These are phyloP conservation scores for Phytophthora podocarpi DNA, from an alignment of 352 stramenopile species.

Conservation along the genomic window DNA sequence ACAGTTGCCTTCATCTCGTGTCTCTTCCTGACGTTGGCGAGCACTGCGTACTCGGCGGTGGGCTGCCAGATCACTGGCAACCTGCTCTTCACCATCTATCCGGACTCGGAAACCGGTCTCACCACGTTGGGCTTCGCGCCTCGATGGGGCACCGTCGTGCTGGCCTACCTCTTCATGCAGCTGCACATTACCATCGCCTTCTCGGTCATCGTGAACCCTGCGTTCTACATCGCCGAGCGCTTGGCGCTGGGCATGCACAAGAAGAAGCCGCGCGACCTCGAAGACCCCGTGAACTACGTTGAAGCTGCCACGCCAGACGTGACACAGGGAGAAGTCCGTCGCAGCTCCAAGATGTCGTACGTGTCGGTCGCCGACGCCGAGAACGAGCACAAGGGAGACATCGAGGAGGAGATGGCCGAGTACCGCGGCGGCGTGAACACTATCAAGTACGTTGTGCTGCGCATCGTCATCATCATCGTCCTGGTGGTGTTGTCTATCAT, in stretches of 20 bases:
- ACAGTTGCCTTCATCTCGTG: slow-evolving; percentile 44
- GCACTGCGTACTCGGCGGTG: slow-evolving; percentile 40
- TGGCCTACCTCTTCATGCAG: slow-evolving; percentile 56
- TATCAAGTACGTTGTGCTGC: slow-evolving; percentile 27
- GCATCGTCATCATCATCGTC: slow-evolving; percentile 20
- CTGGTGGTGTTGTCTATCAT: slow-evolving; percentile 28
- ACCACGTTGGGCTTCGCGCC: slow-evolving; percentile 45
- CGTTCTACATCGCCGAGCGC: slow-evolving; percentile 27
- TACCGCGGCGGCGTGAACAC: slow-evolving; percentile 23
- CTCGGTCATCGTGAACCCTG: slow-evolving; percentile 24
- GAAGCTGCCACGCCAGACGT: slow-evolving; percentile 16
- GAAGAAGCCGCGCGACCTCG: slow-evolving; percentile 9
- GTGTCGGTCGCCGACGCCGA: slow-evolving; percentile 28
- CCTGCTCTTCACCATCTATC: slow-evolving; percentile 57
- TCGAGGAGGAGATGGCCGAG: slow-evolving; percentile 26
- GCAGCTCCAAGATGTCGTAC: slow-evolving; percentile 31
- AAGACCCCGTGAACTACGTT: slow-evolving; percentile 21
- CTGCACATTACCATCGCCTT: slow-evolving; percentile 35
- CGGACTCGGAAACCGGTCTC: slow-evolving; percentile 22
- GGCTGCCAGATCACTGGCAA: slow-evolving; percentile 63
- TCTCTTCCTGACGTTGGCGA: slow-evolving; percentile 45
- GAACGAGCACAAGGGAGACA: slow-evolving; percentile 21
- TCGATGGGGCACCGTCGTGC: slow-evolving; percentile 36
- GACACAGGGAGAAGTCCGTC: slow-evolving; percentile 6
- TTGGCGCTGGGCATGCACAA: slow-evolving; percentile 24